These are phyloP conservation scores for Cryptococcus hybrid DNA, from an alignment of 1,284 basidiomycete genomes.

Conservation along the genomic window DNA sequence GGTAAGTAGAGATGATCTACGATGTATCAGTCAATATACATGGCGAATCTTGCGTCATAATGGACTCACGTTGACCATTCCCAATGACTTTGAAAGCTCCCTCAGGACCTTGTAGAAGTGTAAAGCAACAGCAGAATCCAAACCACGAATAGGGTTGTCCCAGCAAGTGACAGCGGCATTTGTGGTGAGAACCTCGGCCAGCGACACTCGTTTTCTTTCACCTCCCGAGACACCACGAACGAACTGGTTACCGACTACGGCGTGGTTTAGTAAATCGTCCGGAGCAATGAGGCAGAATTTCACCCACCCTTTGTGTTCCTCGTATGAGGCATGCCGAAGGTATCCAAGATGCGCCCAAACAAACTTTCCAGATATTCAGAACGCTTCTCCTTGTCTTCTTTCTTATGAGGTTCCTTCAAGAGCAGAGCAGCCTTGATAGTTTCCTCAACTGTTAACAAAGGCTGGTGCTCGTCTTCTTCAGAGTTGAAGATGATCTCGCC, in stretches of 20 bases:
- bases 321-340: neutral
- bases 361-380: neutral
- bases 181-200: slow-evolving; percentile 2
- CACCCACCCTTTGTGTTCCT: neutral
- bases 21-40: neutral
- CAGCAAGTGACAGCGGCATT: slow-evolving; percentile 11
- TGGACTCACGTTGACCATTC: neutral
- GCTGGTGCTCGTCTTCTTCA: slow-evolving; percentile 17
- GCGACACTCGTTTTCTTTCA: slow-evolving; percentile 7
- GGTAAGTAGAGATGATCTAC: neutral
- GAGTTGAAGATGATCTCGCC: slow-evolving; percentile 20
- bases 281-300: slow-evolving; percentile 3
- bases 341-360: neutral
- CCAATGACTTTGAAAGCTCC: neutral
- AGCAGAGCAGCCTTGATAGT: neutral
- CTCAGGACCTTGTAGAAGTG: neutral
- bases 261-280: neutral
- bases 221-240: slow-evolving; percentile 3
- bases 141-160: slow-evolving; percentile 66
- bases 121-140: slow-evolving; percentile 77
- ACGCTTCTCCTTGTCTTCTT: slow-evolving; percentile 15
- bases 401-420: slow-evolving; percentile 20
- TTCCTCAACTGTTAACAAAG: neutral
- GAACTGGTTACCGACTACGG: slow-evolving; percentile 1
- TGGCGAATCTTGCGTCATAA: neutral